A percentile compares a stretch with the other conserved stretches of the same genome.
Evolutionary conservation across 768 basidiomycete species (phyloP).

Genomic region (Suillus paluster): DNA sequence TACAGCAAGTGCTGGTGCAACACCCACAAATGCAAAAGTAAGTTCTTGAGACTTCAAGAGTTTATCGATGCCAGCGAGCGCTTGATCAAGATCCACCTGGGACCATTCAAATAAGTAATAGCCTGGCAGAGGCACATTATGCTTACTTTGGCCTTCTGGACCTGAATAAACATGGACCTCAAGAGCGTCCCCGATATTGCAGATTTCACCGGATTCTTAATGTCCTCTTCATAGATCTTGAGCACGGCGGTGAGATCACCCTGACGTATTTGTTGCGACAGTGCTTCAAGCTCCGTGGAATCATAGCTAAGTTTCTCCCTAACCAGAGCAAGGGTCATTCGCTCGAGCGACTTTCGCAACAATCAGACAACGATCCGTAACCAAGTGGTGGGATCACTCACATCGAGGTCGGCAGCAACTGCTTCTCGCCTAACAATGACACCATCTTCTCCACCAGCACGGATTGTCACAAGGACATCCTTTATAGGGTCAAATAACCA

Average conservation of each 20-base stretch:
- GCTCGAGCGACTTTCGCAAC: conserved; percentile 76
- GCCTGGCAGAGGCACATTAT: neutral
- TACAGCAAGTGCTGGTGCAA: conserved; percentile 86
- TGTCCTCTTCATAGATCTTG: conserved; percentile 89
- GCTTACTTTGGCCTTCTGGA: conserved; percentile 91
- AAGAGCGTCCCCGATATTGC: conserved; percentile 81
- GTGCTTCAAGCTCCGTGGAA: conserved; percentile 60
- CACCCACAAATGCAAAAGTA: conserved; percentile 96
- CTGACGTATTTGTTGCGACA: conserved; percentile 67
- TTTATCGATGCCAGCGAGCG: conserved; percentile 89
- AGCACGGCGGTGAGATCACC: conserved; percentile 91
- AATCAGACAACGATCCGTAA: conserved; percentile 1
- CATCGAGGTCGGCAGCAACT: conserved; percentile 84
- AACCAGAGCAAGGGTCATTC: conserved; percentile 89
- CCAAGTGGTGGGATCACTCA: conserved; percentile 36
- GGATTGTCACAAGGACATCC: conserved; percentile 81
- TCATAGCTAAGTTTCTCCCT: conserved; percentile 76
- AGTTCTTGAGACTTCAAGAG: conserved; percentile 92
- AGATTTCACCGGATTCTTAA: conserved; percentile 84
- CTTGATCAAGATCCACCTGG: conserved; percentile 91
- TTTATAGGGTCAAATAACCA: conserved; percentile 90
- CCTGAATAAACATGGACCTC: conserved; percentile 85
- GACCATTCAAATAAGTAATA: conserved; percentile 3
- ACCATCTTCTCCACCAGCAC: conserved; percentile 76
- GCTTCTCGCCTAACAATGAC: conserved; percentile 81